Evolutionary conservation across 2,329 filamentous ascomycete genomes (phyloP).

Genomic region (Pseudogymnoascus sp.): DNA sequence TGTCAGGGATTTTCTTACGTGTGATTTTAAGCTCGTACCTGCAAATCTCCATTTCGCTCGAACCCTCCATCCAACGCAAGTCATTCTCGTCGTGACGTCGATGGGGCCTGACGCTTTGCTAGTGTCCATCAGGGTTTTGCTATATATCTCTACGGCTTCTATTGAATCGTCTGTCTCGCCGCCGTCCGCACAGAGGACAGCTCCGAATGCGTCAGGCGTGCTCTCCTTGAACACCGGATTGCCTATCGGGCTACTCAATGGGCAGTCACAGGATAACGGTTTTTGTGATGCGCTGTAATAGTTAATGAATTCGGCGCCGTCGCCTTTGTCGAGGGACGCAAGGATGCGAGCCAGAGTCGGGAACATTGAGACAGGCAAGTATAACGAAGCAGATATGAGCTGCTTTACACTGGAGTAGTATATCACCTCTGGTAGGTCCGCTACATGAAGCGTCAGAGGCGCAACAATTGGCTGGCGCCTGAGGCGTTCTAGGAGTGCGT

Average conservation of each 20-base stretch:
- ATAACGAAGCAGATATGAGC: slow-evolving; percentile 22
- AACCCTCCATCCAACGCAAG: slow-evolving; percentile 27
- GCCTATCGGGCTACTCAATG: slow-evolving; percentile 10
- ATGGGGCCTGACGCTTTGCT: slow-evolving; percentile 37
- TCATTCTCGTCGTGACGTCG: slow-evolving; percentile 32
- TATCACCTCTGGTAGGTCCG: slow-evolving; percentile 21
- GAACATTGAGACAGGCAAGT: slow-evolving; percentile 24
- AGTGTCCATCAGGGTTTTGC: slow-evolving; percentile 20
- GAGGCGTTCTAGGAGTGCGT: slow-evolving; percentile 33
- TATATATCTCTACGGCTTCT: slow-evolving; percentile 20
- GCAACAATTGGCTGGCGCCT: slow-evolving; percentile 26
- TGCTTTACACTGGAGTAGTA: slow-evolving; percentile 22
- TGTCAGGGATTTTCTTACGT: not conserved
- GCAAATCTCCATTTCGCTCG: slow-evolving; percentile 25
- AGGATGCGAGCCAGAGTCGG: slow-evolving; percentile 22
- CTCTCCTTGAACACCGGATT: slow-evolving; percentile 24
- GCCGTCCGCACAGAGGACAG: slow-evolving; percentile 25
- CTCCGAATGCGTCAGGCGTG: slow-evolving; percentile 18
- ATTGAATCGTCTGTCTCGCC: slow-evolving; percentile 16
- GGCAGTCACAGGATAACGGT: slow-evolving; percentile 9
- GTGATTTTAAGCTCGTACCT: slow-evolving; percentile 12
- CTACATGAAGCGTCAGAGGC: slow-evolving; percentile 12
- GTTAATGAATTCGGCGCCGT: slow-evolving; percentile 37
- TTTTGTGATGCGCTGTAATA: slow-evolving; percentile 18
- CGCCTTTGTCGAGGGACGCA: slow-evolving; percentile 26